These are phyloP conservation scores for Microdochium trichocladiopsis DNA, from an alignment of 2,329 filamentous ascomycete genomes.

Conservation along the genomic window DNA sequence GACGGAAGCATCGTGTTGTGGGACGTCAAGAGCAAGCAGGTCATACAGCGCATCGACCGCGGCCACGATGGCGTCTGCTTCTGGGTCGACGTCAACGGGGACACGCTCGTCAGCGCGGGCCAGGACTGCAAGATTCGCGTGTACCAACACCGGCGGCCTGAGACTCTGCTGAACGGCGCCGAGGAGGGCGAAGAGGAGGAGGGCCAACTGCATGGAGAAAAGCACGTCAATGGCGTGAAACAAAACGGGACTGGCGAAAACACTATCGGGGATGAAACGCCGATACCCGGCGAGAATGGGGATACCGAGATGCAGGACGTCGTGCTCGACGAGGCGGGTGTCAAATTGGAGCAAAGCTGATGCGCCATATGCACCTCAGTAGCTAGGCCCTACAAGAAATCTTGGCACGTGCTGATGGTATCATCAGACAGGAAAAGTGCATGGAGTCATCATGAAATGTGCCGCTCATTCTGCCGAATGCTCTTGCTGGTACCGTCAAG, in stretches of 20 bases:
- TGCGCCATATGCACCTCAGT: background rate
- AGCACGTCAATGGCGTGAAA: background rate
- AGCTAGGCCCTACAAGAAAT: too few relatives aligned
- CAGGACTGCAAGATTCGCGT: constrained; percentile 47
- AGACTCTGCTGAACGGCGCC: background rate
- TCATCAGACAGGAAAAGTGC: too few relatives aligned
- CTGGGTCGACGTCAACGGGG: constrained; percentile 55
- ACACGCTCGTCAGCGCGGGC: constrained; percentile 50
- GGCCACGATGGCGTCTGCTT: constrained; percentile 50
- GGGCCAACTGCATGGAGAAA: constrained; percentile 2
- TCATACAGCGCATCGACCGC: constrained; percentile 59
- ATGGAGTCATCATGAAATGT: too few relatives aligned
- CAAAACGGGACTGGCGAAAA: background rate
- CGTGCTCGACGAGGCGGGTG: constrained; percentile 28
- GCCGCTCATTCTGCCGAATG: too few relatives aligned
- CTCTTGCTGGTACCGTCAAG: too few relatives aligned
- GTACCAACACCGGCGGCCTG: constrained; percentile 27
- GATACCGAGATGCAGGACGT: constrained; percentile 27
- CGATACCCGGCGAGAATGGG: constrained; percentile 1
- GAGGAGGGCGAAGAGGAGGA: constrained; percentile 5
- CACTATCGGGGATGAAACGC: background rate
- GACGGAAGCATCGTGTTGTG: constrained; percentile 81
- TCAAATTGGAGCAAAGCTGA: constrained; percentile 25
- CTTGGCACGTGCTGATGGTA: too few relatives aligned
- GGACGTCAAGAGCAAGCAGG: constrained; percentile 81